These are phyloP conservation scores for Colletotrichum sansevieriae DNA, from an alignment of 2,329 filamentous ascomycete species.

Conservation along the genomic window DNA sequence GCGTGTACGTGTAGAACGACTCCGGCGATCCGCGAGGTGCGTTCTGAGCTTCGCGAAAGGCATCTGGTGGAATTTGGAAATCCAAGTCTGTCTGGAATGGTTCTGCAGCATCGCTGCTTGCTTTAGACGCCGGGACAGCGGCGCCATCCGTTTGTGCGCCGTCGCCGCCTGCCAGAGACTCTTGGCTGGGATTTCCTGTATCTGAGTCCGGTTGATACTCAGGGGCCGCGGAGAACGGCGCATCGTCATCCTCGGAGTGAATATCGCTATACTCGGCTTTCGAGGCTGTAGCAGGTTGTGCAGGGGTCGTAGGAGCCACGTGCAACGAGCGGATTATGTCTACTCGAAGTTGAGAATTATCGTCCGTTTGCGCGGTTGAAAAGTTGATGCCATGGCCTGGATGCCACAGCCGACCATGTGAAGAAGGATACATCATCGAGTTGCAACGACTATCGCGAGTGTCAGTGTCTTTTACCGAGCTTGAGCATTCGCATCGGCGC, in stretches of 20 bases:
- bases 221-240: slow-evolving; percentile 21
- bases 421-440: slow-evolving; percentile 47
- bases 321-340: slow-evolving; percentile 28
- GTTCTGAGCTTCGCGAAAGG: slow-evolving; percentile 62
- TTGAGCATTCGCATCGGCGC: too few relatives aligned
- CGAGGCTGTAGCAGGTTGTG: not conserved
- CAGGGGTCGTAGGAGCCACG: not conserved
- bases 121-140: not conserved
- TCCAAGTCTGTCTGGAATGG: slow-evolving; percentile 55
- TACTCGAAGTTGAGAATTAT: slow-evolving; percentile 27
- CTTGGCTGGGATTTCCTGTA: not conserved
- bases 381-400: slow-evolving; percentile 51
- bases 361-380: slow-evolving; percentile 36
- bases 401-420: slow-evolving; percentile 50
- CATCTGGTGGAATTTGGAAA: slow-evolving; percentile 61
- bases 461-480: not conserved
- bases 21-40: slow-evolving; percentile 58
- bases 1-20: slow-evolving; percentile 76
- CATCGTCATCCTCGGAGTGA: slow-evolving; percentile 29
- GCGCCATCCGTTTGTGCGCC: not conserved
- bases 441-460: slow-evolving; percentile 10
- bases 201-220: slow-evolving; percentile 14
- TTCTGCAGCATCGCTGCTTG: slow-evolving; percentile 13
- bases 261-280: not conserved
- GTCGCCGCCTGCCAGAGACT: not conserved